Conservation (phyloP, 176 grass and related monocot species). For the Eleusine indica region DNA sequence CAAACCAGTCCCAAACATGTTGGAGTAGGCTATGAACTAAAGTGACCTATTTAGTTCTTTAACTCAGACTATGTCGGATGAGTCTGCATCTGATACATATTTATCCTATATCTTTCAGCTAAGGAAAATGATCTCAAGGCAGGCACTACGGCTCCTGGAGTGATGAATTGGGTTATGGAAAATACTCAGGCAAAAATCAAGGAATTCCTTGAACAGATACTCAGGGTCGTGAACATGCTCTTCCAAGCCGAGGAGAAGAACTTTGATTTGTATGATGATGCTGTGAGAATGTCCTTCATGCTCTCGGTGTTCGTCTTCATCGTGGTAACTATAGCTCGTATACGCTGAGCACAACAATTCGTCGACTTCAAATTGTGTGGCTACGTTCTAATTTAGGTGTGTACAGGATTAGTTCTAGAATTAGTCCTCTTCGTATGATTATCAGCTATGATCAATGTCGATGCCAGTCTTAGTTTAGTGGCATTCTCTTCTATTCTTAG, state of each 20-base stretch:
- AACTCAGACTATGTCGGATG: background rate
- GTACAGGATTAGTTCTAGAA: constrained; percentile 50
- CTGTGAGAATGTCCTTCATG: constrained; percentile 77
- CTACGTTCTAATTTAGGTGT: constrained; percentile 9
- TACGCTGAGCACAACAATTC: constrained; percentile 53
- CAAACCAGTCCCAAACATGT: background rate
- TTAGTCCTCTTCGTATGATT: constrained; percentile 38
- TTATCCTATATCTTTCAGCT: constrained; percentile 36
- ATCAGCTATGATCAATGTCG: background rate
- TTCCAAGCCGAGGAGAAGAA: constrained; percentile 44
- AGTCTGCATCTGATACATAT: background rate
- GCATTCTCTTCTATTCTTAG: background rate
- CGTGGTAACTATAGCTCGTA: constrained; percentile 68
- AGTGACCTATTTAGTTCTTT: background rate
- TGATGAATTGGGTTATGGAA: constrained; percentile 59
- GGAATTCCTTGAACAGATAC: constrained; percentile 70
- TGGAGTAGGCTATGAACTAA: background rate
- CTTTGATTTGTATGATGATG: constrained; percentile 39
- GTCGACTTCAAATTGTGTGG: constrained; percentile 59
- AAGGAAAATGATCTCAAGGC: constrained; percentile 39
- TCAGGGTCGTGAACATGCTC: constrained; percentile 50
- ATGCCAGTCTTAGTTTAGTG: constrained; percentile 27
- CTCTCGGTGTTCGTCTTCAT: constrained; percentile 81
- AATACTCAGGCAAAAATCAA: constrained; percentile 61
- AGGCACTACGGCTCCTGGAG: constrained; percentile 28